Evolutionary conservation across 257 asterid genomes (phyloP), one percentile per base, ranked within the genome.

Genomic region (Solanum clarkiae): DNA sequence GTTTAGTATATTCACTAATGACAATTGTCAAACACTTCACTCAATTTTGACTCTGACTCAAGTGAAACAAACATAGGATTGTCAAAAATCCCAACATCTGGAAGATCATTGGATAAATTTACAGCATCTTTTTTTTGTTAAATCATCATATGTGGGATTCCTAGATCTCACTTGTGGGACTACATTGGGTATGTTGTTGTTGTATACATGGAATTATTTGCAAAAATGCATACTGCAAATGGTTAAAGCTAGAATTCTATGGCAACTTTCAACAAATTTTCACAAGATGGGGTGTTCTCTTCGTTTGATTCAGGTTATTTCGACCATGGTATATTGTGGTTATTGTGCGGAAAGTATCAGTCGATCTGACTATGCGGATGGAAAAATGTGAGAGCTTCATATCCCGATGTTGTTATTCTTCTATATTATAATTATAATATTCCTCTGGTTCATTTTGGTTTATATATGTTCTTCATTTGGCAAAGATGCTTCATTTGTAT

Each of bases 361-460:
- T 44, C 20, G 8, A 87, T 85, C 45, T 88, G 90, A 88, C 71
- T 3, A 36, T 65, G 66, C 42, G 8, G 93, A 91, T 0, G 93
- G 95, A 53, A 93, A 83, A 83, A 86, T 84, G 97, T 93, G 83
- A 86, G 93, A 13, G 56, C 77, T 70, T 81, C 88, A 24, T 42
- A 32, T 60, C 45, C 45, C 45, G 70, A 14, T 66, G 15, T 70
- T 16, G 62, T 57, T 74, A 55, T 74, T 36, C 44, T 82, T 86
- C 17, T 74, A 26, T 9, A 22, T 59, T 57, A 16, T 69, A 57
- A 22, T 59, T 57, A 16, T 69, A 57, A 32, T 22, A 36, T 26
- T 82, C 12, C 36, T 62, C 45, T 49, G 26, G 54, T 81, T 36
- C 54, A 16, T 81, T 81, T 26, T 81, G 32, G 15, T 54, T 56